Conservation (phyloP, 2,329 filamentous ascomycete genomes). For the Pseudogymnoascus verrucosus region DNA sequence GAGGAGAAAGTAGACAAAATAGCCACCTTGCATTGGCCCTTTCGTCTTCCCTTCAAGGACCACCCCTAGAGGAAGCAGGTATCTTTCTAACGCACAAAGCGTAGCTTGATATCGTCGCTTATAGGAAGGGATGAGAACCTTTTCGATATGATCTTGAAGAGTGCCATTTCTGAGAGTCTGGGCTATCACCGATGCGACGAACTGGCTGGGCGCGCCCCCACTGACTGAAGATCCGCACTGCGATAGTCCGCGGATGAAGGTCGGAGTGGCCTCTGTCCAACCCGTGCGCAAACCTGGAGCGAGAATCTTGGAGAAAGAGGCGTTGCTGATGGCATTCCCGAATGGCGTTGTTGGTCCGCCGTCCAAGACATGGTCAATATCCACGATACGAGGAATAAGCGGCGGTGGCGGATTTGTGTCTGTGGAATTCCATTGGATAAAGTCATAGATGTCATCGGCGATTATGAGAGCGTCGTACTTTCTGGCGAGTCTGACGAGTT, state of each 20-base stretch:
- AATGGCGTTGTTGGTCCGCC: slow-evolving; percentile 50
- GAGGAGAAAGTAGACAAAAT: slow-evolving; percentile 75
- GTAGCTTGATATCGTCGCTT: slow-evolving; percentile 43
- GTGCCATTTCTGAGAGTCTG: slow-evolving; percentile 39
- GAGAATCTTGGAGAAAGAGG: slow-evolving; percentile 81
- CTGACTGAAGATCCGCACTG: slow-evolving; percentile 46
- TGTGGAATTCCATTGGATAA: slow-evolving; percentile 62
- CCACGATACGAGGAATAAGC: slow-evolving; percentile 63
- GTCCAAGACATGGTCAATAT: slow-evolving; percentile 65
- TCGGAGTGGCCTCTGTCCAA: slow-evolving; percentile 71
- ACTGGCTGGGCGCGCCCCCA: slow-evolving; percentile 49
- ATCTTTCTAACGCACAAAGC: slow-evolving; percentile 47
- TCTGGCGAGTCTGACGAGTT: slow-evolving; percentile 68
- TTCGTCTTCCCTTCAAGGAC: slow-evolving; percentile 34
- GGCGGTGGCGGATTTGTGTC: slow-evolving; percentile 6
- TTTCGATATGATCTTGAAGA: slow-evolving; percentile 38
- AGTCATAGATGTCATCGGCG: slow-evolving; percentile 90
- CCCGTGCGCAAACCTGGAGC: slow-evolving; percentile 76
- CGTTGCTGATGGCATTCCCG: slow-evolving; percentile 78
- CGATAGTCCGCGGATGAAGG: slow-evolving; percentile 45
- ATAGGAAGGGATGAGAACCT: slow-evolving; percentile 37
- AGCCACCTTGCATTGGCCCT: slow-evolving; percentile 54
- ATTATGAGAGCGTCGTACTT: slow-evolving; percentile 75
- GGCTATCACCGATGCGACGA: slow-evolving; percentile 44
- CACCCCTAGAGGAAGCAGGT: slow-evolving; percentile 58